Evolutionary conservation across 78 protist genomes (phyloP).

Genomic region (Chrysochromulina parva): DNA sequence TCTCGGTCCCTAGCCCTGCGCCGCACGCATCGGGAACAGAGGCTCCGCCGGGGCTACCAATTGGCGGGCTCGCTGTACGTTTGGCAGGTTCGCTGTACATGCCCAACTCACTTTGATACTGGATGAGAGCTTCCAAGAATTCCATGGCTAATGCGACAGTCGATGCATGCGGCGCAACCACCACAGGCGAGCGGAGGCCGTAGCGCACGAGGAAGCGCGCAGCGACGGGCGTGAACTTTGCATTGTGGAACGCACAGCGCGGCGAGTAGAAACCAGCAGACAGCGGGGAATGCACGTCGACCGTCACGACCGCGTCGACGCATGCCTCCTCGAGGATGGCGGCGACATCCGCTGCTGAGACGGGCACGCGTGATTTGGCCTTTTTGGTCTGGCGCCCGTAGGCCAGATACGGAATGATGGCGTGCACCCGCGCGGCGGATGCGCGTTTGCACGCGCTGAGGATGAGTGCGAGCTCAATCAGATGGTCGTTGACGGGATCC

Average conservation of each 20-base stretch:
- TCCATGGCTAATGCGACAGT: not conserved
- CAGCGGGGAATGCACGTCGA: not conserved
- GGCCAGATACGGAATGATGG: not conserved
- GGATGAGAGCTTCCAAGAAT: not conserved
- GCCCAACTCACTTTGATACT: no score
- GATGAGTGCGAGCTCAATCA: not conserved
- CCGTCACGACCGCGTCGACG: not conserved
- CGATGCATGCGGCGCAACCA: slow-evolving; percentile 15
- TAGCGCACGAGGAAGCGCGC: not conserved
- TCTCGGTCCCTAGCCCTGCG: no score
- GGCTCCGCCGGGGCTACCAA: no score
- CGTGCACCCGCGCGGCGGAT: not conserved
- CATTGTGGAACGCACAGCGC: not conserved
- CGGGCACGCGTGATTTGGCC: no score
- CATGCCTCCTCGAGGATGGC: not conserved
- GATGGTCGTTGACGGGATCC: not conserved
- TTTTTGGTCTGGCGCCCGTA: no score
- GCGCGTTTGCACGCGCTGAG: not conserved
- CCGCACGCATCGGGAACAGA: no score
- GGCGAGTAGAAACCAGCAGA: slow-evolving; percentile 1
- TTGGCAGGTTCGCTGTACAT: no score
- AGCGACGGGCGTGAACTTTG: not conserved
- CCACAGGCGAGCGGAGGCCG: not conserved
- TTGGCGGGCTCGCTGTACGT: no score
- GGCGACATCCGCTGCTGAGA: not conserved